Evolutionary conservation across 2,329 filamentous ascomycete species (phyloP).

Genomic region (Aspergillus novofumigatus): DNA sequence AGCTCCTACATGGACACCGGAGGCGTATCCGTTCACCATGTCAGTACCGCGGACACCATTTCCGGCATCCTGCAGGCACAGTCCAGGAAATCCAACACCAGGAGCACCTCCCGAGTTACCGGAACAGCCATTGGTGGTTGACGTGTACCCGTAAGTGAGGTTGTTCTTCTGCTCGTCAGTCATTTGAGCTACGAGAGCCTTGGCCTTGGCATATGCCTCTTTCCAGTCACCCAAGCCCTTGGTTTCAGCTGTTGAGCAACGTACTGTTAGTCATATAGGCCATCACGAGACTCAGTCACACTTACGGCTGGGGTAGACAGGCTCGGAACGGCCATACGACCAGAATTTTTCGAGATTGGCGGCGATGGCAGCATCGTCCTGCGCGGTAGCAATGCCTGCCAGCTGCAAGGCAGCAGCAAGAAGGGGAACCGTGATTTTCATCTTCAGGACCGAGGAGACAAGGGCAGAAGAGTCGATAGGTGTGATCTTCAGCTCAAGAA

Average conservation of each 20-base stretch:
- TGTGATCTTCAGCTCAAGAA: not conserved
- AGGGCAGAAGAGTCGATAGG: not conserved
- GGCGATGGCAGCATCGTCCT: not conserved
- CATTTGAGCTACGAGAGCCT: not conserved
- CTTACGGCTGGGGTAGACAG: not conserved
- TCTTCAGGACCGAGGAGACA: not conserved
- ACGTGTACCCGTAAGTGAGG: not conserved
- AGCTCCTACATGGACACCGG: constrained; percentile 39
- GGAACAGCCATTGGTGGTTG: not conserved
- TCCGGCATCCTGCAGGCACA: not conserved
- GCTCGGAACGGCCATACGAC: not conserved
- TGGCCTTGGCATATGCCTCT: not conserved
- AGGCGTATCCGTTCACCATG: constrained; percentile 42
- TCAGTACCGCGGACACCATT: constrained; percentile 23
- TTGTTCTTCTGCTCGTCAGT: not conserved
- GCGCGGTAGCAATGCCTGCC: not conserved
- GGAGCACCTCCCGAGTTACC: not conserved
- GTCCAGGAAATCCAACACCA: not conserved
- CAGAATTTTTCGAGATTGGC: not conserved
- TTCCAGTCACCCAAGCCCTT: not conserved
- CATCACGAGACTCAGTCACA: not conserved
- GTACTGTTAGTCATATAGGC: not conserved
- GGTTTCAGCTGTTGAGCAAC: not conserved
- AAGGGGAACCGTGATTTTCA: not conserved
- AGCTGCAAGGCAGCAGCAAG: not conserved